Base-by-base conservation (phyloP, 768 basidiomycete genomes). In the Gymnopilus junonius region DNA sequence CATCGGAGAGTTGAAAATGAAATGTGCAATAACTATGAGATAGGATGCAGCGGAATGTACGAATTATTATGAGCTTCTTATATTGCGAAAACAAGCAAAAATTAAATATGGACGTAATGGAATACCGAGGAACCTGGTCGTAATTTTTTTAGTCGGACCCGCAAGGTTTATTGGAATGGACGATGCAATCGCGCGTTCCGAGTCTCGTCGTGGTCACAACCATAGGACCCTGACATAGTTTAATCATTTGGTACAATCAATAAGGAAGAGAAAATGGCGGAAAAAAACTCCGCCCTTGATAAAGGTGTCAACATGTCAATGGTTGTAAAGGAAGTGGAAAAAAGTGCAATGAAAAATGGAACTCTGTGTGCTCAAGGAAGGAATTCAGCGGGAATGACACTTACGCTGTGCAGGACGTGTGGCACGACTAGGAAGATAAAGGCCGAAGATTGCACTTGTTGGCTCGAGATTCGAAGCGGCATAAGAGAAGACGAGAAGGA, bases 61-160 rank as follows among this genome's bases (percentile, higher is more conserved):
- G 43, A 62, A 58, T 43, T 59, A 66, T 63, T 57, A 67, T 59
- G 63, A 65, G 67, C 71, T 69, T 69, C 68, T 73, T 73, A 73
- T 73, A 73, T 69, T 56, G 65, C 29, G 59, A 67, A 63, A 68
- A 67, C 57, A 70, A 66, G 55, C 53, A 15, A 45, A 34, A 46
- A 55, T 29, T 32, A 27, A 29, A 25, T 27, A 51, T 20, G 54
- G 60, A 70, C 69, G 70, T 71, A 72, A 67, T 66, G 60, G 55
- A 51, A 60, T 54, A 46, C 63, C 40, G 50, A 37, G 54, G 39
- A 48, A 31, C 40, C 29, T 65, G 51, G 25, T n/a, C n/a, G 34
- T 15, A 56, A 31, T 48, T 34, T 48, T 55, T 31, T 53, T 17
- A 39, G 57, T 62, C 51, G 37, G 50, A 53, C 55, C 57, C 39